Evolutionary conservation across 371 early-diverging fungal genomes (phyloP), one percentile per base, ranked within the genome.

Genomic region (Vairimorpha necatrix): DNA sequence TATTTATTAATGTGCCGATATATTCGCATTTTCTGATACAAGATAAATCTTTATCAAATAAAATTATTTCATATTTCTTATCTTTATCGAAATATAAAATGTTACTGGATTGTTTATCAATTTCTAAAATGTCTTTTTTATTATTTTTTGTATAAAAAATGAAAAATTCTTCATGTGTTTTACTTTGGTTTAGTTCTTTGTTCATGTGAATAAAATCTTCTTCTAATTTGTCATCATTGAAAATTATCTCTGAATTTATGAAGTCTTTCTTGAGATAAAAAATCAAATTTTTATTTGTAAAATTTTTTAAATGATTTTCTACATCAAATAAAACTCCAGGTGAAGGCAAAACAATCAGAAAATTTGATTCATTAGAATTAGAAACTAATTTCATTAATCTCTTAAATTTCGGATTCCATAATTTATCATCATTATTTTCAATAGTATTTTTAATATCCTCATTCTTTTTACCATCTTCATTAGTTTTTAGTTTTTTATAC

Each of bases 11-110:
- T 16, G 33, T 61, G 63, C 67, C 50, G 28, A 56, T 60, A 34
- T 54, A 46, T 46, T 81, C 82, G 30, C 72, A 50, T 34, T 67
- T 63, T 53, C 79, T 70, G 18, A 81, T 66, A 26, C 61, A 46
- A 18, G 58, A 48, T 24, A 78, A 42, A 53, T 73, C 63, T 13
- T 60, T 47, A 24, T 75, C 69, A 0, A 75, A 33, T 33, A 81
- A 67, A 39, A 81, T 13, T n/a, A 50, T n/a, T 13, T 4, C 4
- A 50, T 50, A 50, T 13, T n/a, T 50, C n/a, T 50, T 50, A n/a
- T 6, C 50, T 13, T 13, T n/a, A 11, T 48, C 38, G 67, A 36
- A 18, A 33, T 26, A 14, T 63, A 67, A 14, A 60, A 58, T 46
- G 50, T 20, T 22, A 39, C 62, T 36, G 18, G 26, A 28, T 33